phyloP scores from a whole-genome alignment of 2,329 filamentous ascomycete species.

The Phialophora expanda region DNA sequence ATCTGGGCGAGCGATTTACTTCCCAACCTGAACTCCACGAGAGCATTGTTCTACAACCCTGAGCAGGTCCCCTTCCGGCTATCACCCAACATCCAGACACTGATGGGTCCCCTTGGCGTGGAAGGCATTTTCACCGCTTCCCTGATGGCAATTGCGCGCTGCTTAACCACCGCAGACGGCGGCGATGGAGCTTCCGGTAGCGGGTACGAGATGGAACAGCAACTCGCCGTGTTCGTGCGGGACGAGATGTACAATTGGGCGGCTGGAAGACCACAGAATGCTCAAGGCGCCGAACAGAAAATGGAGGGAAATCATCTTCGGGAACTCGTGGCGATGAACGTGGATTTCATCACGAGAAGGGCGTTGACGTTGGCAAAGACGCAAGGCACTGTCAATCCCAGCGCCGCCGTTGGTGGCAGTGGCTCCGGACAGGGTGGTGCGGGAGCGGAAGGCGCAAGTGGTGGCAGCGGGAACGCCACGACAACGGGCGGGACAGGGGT shows the following conservation, averaged over 20 bases:
- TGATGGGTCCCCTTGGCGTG: constrained; percentile 94
- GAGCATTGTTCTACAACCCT: constrained; percentile 90
- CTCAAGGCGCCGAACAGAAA: constrained; percentile 42
- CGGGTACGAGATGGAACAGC: constrained; percentile 82
- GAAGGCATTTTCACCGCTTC: constrained; percentile 96
- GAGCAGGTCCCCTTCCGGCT: constrained; percentile 97
- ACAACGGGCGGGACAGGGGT: constrained; percentile 55
- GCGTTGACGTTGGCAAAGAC: constrained; percentile 79
- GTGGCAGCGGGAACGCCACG: not conserved
- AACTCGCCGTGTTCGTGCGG: constrained; percentile 89
- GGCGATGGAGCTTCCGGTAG: constrained; percentile 67
- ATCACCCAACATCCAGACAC: constrained; percentile 90
- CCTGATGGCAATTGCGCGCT: constrained; percentile 94
- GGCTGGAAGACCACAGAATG: constrained; percentile 58
- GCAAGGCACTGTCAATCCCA: constrained; percentile 43
- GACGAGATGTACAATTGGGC: constrained; percentile 99
- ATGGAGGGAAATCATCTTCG: constrained; percentile 72
- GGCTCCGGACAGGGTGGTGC: not conserved
- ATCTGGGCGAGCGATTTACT: constrained; percentile 97
- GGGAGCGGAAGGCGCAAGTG: constrained; percentile 3
- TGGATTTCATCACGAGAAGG: constrained; percentile 88
- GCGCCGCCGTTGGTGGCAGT: constrained; percentile 6
- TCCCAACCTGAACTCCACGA: constrained; percentile 80
- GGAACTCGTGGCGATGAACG: constrained; percentile 82
- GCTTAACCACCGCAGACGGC: constrained; percentile 80